phyloP scores from a whole-genome alignment of 2,329 filamentous ascomycete species.

The Epichloe brachyelytri region DNA sequence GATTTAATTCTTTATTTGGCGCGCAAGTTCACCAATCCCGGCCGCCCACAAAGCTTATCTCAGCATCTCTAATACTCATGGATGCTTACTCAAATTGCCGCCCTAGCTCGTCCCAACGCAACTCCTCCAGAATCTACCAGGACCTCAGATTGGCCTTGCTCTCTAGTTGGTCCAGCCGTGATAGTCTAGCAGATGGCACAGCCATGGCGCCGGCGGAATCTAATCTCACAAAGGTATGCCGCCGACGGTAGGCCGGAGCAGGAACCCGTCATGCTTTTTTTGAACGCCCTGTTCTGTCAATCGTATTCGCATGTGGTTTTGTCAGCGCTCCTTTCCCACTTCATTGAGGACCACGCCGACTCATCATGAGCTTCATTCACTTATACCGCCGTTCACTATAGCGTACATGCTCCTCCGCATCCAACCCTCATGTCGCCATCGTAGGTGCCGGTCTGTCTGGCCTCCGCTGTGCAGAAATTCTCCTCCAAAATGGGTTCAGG shows the following conservation, averaged over 20 bases:
- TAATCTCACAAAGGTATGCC: slow-evolving; percentile 22
- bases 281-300: neutral
- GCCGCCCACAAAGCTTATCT: neutral
- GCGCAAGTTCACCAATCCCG: neutral
- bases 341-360: neutral
- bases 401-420: slow-evolving; percentile 9
- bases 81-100: slow-evolving; percentile 40
- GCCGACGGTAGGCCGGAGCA: neutral
- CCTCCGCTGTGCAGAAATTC: slow-evolving; percentile 55
- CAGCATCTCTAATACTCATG: slow-evolving; percentile 19
- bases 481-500: slow-evolving; percentile 49
- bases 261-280: neutral
- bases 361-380: neutral
- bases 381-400: slow-evolving; percentile 3
- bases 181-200: slow-evolving; percentile 17
- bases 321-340: neutral
- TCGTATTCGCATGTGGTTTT: neutral
- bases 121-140: slow-evolving; percentile 35
- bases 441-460: slow-evolving; percentile 59
- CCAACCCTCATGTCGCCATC: slow-evolving; percentile 46
- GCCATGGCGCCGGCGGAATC: slow-evolving; percentile 18
- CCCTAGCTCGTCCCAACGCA: slow-evolving; percentile 29
- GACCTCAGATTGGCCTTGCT: slow-evolving; percentile 32
- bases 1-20: neutral
- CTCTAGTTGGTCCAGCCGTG: slow-evolving; percentile 21